Conservation (phyloP, 2,329 filamentous ascomycete genomes). For the Aspergillus pseudotamarii region DNA sequence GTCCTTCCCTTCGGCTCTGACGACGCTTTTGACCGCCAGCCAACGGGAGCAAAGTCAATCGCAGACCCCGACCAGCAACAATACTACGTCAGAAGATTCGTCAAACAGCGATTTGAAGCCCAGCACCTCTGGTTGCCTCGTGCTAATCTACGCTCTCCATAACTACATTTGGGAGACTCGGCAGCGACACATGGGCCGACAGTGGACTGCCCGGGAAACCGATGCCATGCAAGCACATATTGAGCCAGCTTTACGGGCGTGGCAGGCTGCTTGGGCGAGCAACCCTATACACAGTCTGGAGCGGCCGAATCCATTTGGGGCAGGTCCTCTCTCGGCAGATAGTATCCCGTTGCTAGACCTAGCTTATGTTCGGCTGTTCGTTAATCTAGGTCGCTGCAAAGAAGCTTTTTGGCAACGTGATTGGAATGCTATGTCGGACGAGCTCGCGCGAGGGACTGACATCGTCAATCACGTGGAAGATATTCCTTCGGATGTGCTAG, state of each 20-base stretch:
- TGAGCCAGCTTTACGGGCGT: constrained; percentile 88
- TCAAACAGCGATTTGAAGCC: constrained; percentile 69
- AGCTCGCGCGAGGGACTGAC: constrained; percentile 77
- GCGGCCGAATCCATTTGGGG: constrained; percentile 79
- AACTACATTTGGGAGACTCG: constrained; percentile 99
- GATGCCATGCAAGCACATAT: constrained; percentile 96
- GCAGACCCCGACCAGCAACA: constrained; percentile 50
- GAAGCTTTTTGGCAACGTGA: constrained; percentile 94
- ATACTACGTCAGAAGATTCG: constrained; percentile 51
- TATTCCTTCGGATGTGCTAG: constrained; percentile 31
- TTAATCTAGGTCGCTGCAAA: constrained; percentile 89
- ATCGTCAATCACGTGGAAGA: constrained; percentile 70
- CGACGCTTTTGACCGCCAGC: constrained; percentile 77
- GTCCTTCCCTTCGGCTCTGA: constrained; percentile 81
- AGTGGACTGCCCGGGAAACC: constrained; percentile 90
- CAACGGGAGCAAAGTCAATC: constrained; percentile 58
- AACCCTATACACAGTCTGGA: constrained; percentile 84
- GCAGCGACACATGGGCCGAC: constrained; percentile 81
- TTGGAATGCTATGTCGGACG: constrained; percentile 87
- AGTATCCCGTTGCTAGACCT: constrained; percentile 88
- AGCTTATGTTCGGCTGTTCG: constrained; percentile 88
- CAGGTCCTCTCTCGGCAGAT: constrained; percentile 82
- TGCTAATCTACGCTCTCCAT: constrained; percentile 91
- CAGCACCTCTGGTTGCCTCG: constrained; percentile 87
- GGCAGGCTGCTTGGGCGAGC: constrained; percentile 89